Conservation (phyloP, 352 stramenopile species). For the Phytophthora nicotianae region DNA sequence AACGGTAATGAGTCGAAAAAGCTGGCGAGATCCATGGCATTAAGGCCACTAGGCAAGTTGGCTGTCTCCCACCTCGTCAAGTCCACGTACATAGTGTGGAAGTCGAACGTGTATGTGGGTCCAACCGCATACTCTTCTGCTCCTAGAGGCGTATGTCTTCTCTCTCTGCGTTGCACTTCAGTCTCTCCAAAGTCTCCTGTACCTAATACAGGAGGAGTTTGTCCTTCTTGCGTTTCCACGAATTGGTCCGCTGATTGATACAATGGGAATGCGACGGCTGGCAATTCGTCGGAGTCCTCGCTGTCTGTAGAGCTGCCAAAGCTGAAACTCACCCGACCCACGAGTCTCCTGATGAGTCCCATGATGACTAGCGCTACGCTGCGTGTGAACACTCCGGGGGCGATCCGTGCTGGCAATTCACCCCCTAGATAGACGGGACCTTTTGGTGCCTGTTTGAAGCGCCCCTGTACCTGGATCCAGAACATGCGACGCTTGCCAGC, state of each 20-base stretch:
- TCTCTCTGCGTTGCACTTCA: slow-evolving; percentile 41
- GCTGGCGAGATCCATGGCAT: slow-evolving; percentile 72
- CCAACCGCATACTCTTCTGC: slow-evolving; percentile 56
- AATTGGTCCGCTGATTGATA: slow-evolving; percentile 87
- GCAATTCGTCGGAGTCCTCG: slow-evolving; percentile 41
- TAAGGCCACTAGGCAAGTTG: slow-evolving; percentile 73
- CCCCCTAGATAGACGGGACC: slow-evolving; percentile 76
- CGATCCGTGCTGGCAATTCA: slow-evolving; percentile 67
- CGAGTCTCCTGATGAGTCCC: slow-evolving; percentile 71
- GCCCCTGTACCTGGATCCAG: slow-evolving; percentile 89
- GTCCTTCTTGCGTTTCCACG: slow-evolving; percentile 58
- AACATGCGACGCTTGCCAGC: slow-evolving; percentile 72
- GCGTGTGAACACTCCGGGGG: slow-evolving; percentile 74
- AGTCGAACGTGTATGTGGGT: slow-evolving; percentile 89
- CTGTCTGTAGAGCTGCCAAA: slow-evolving; percentile 53
- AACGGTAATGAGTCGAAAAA: slow-evolving; percentile 83
- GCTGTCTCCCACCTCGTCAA: slow-evolving; percentile 79
- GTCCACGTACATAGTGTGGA: slow-evolving; percentile 91
- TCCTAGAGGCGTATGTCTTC: slow-evolving; percentile 59
- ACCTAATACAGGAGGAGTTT: slow-evolving; percentile 60
- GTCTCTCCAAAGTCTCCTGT: slow-evolving; percentile 68
- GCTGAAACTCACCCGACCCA: slow-evolving; percentile 70
- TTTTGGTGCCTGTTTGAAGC: slow-evolving; percentile 67
- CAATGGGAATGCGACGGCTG: slow-evolving; percentile 74
- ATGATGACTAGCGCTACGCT: slow-evolving; percentile 82